Base-by-base conservation (phyloP, 441 rosid genomes). In the Biscutella auriculata region DNA sequence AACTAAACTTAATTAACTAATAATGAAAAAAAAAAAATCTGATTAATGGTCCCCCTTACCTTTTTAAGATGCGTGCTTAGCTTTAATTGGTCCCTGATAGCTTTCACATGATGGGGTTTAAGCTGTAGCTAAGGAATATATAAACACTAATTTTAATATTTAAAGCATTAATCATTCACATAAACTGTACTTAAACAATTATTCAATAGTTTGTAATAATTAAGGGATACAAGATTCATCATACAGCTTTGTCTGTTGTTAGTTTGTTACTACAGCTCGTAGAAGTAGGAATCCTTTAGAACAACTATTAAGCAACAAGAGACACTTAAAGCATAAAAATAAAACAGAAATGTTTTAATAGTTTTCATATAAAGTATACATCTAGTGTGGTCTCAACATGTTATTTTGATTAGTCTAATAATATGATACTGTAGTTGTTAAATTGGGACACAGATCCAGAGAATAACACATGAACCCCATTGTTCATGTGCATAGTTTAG, bases 401-500 rank as follows among this genome's bases (percentile, higher is more conserved):
- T n/a, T n/a, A n/a, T n/a, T n/a, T n/a, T n/a, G n/a, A n/a, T n/a
- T n/a, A n/a, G n/a, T n/a, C n/a, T n/a, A n/a, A n/a, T n/a, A n/a
- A n/a, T n/a, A n/a, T n/a, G n/a, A n/a, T n/a, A n/a, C n/a, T n/a
- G n/a, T n/a, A n/a, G n/a, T n/a, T n/a, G n/a, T n/a, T 53, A 32
- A 40, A 21, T 9, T 53, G 57, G 57, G 57, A 39, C 57, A 56
- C 29, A 53, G 51, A 67, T 67, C 71, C 57, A 53, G 40, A 67
- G 43, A 60, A 15, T 16, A 67, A 67, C 71, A 59, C 70, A 66
- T 66, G 71, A 66, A 66, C 55, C 41, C 66, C 56, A 67, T 60
- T 67, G 57, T 67, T 60, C 71, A 67, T 46, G 62, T 60, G 71
- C 57, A 67, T 60, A 21, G 66, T 53, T 53, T 46, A 46, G 66